phyloP scores from a whole-genome alignment of 345 rosid species.

The Acer negundo region DNA sequence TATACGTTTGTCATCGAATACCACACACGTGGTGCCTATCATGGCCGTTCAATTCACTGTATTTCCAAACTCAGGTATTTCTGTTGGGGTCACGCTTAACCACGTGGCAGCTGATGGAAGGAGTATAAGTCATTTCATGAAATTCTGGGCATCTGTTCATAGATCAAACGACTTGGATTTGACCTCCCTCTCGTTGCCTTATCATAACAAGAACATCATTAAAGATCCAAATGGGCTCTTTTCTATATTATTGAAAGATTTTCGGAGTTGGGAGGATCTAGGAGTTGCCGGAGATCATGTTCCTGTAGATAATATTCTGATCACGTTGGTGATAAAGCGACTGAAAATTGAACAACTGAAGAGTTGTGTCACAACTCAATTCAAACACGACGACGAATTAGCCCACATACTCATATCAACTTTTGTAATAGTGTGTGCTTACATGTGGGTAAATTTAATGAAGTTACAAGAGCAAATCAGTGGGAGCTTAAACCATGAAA shows the following conservation, averaged over 20 bases:
- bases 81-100: neutral
- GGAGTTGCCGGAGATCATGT: too few relatives aligned
- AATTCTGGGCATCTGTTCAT: conserved; percentile 37
- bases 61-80: conserved; percentile 35
- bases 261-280: conserved; percentile 8
- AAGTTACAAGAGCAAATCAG: conserved; percentile 17
- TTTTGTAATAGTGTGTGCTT: conserved; percentile 36
- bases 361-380: conserved; percentile 21
- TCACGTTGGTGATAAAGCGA: conserved; percentile 31
- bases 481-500: neutral
- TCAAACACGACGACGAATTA: neutral
- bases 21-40: conserved; percentile 14
- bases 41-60: conserved; percentile 34
- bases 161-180: conserved; percentile 11
- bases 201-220: conserved; percentile 21
- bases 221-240: conserved; percentile 26
- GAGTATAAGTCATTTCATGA: conserved; percentile 29
- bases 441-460: conserved; percentile 36
- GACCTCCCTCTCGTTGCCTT: conserved; percentile 11
- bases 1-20: neutral
- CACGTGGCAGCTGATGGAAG: conserved; percentile 41
- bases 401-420: conserved; percentile 22
- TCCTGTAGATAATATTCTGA: conserved; percentile 26
- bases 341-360: conserved; percentile 32
- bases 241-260: conserved; percentile 15